Evolutionary conservation across 2,329 filamentous ascomycete species (phyloP), one percentile per base, ranked within the genome.

Genomic region (Colletotrichum ledebouriae): DNA sequence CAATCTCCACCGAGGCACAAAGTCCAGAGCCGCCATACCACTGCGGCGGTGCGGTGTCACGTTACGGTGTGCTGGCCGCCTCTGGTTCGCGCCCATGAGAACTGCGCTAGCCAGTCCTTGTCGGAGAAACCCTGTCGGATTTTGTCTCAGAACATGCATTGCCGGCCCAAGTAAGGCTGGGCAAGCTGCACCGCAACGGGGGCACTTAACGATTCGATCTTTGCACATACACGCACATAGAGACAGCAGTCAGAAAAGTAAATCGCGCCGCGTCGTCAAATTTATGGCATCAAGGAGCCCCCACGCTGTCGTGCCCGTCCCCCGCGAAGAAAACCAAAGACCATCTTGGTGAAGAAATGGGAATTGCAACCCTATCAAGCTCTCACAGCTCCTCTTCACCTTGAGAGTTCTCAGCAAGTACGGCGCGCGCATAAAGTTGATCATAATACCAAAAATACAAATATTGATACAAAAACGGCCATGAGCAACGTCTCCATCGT

Each of bases 71-170:
- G 39, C 39, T 57, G 46, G 41, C 39, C 39, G 58, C 46, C 33
- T 59, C 57, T 61, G 20, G 47, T 47, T 49, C 22, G 39, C 61
- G 47, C 29, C 15, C 13, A 2, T 39, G 37, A 39, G 13, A 9
- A 53, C 15, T 53, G 49, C 34, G 15, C 25, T n/a, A 41, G 25
- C 46, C 22, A 15, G 25, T 5, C 63, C 63, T 34, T 63, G 58
- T 56, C 50, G 20, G 39, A 33, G 10, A 55, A 55, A 41, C 63
- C 63, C 46, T 61, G 63, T 53, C 57, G 42, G 13, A 15, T n/a
- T 9, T 25, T 66, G 58, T 66, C 49, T 66, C 59, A 66, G 63
- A 63, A 49, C 58, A 66, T 56, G 63, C 58, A 56, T 55, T 63
- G 50, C 42, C 33, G 33, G 47, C 42, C 47, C 39, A 65, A 44